phyloP scores from a whole-genome alignment of 192 early-diverging fungal genomes.

The Coemansia sp. region DNA sequence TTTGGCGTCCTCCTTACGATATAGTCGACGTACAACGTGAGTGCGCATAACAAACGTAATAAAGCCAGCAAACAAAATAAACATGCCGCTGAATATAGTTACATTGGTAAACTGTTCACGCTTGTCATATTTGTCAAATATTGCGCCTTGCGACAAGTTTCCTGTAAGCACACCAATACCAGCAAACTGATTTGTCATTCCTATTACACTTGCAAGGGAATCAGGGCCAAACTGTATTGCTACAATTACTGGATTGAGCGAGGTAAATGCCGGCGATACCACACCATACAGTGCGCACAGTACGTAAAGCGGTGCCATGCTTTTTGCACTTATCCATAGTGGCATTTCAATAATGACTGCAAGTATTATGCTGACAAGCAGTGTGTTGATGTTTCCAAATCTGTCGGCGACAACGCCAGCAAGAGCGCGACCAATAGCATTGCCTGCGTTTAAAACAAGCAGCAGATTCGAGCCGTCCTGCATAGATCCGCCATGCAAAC shows the following conservation, averaged over 20 bases:
- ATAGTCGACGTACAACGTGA: constrained; percentile 12
- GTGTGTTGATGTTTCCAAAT: constrained; percentile 39
- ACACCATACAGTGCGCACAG: constrained; percentile 40
- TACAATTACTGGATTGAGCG: constrained; percentile 46
- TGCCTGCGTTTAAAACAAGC: constrained; percentile 39
- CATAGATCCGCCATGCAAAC: constrained; percentile 24
- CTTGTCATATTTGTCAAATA: constrained; percentile 49
- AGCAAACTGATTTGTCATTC: constrained; percentile 46
- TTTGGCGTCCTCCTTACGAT: not conserved
- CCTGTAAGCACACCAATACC: constrained; percentile 39
- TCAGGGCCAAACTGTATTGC: constrained; percentile 28
- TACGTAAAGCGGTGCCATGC: constrained; percentile 30
- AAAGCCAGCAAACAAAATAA: constrained; percentile 38
- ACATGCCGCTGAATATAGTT: constrained; percentile 43
- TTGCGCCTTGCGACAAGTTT: constrained; percentile 42
- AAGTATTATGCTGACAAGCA: constrained; percentile 17
- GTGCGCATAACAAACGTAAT: constrained; percentile 16
- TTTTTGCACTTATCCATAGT: constrained; percentile 40
- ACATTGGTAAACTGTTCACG: constrained; percentile 43
- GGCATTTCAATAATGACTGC: constrained; percentile 24
- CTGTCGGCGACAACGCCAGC: constrained; percentile 41
- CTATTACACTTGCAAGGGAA: constrained; percentile 39
- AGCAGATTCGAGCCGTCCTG: constrained; percentile 36
- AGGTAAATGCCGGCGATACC: constrained; percentile 48
- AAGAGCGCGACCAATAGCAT: constrained; percentile 31